Evolutionary conservation across 2,329 filamentous ascomycete genomes (phyloP), one percentile per base, ranked within the genome.

Genomic region (Aureobasidium sp.): DNA sequence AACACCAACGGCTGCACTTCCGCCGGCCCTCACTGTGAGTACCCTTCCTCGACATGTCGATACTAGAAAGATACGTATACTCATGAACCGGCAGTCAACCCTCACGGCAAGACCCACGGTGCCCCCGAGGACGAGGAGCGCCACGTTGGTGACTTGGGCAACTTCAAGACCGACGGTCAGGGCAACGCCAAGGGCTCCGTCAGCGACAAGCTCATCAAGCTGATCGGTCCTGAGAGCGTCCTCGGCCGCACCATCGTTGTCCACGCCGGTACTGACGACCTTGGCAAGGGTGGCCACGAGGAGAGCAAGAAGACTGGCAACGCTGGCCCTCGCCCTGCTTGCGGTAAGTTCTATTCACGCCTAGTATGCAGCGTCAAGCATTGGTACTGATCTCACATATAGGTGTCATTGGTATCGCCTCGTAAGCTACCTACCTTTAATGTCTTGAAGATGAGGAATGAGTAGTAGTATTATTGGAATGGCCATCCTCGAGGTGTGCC

Each of bases 1-100:
- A 97, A 97, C 86, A 97, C 94, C 84, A 99, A 99, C 81, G 94
- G 94, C 78, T 99, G 94, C 89, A 97, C 93, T 69, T 96, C 90
- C 69, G 94, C 94, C 69, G 94, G 94, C 61, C 93, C 94, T 79
- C 94, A 99, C 84, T 99, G 91, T 96, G 82, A 76, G 90, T 80
- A 15, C 63, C 34, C 42, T 48, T 22, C 11, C 22, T 61, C 27
- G 29, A 29, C 5, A 20, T 12, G 22, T 9, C 20, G 22, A 22
- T 20, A 20, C n/a, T 25, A 49, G 36, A 29, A 31, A 52, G 20
- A 49, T 22, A 11, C n/a, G 45, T 14, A 17, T n/a, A n/a, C 60
- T 64, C 51, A 64, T 39, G 61, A 9, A 47, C 6, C 9, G 31
- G n/a, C 67, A 96, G 91, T 97, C 89, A 99, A 99, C 87, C 94